Percentiles rank a stretch among this genome's conserved stretches.
These are phyloP conservation scores for Exsudoporus frostii DNA, from an alignment of 768 basidiomycete species.

Conservation along the genomic window DNA sequence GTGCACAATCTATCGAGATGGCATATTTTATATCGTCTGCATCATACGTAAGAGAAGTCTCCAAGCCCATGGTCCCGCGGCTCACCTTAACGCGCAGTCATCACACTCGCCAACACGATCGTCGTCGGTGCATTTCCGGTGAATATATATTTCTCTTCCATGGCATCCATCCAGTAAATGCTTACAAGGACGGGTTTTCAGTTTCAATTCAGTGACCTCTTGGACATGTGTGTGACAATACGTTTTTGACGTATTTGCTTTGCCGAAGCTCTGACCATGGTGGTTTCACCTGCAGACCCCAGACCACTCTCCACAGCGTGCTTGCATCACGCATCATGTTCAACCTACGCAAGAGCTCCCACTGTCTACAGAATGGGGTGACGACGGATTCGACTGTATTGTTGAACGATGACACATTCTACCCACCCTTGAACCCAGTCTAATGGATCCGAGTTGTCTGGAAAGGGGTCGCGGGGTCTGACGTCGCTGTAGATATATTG, in stretches of 20 bases:
- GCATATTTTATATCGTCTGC: constrained; percentile 16
- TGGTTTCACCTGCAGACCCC: background rate
- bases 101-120: constrained; percentile 11
- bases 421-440: background rate
- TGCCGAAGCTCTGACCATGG: background rate
- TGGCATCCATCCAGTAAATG: too few species aligned
- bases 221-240: background rate
- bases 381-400: background rate
- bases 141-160: too few species aligned
- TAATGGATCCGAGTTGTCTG: background rate
- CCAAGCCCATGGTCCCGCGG: too few species aligned
- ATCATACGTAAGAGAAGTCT: constrained; percentile 7
- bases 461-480: background rate
- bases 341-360: constrained; percentile 2
- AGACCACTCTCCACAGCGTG: constrained; percentile 1
- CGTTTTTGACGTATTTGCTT: background rate
- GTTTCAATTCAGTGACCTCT: background rate
- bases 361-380: background rate
- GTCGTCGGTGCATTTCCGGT: too few species aligned
- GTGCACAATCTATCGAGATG: constrained; percentile 8
- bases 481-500: background rate
- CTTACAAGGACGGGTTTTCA: too few species aligned
- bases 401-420: background rate
- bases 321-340: constrained; percentile 13
- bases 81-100: background rate